Evolutionary conservation across 1,284 basidiomycete genomes (phyloP).

Genomic region (Malassezia brasiliensis): DNA sequence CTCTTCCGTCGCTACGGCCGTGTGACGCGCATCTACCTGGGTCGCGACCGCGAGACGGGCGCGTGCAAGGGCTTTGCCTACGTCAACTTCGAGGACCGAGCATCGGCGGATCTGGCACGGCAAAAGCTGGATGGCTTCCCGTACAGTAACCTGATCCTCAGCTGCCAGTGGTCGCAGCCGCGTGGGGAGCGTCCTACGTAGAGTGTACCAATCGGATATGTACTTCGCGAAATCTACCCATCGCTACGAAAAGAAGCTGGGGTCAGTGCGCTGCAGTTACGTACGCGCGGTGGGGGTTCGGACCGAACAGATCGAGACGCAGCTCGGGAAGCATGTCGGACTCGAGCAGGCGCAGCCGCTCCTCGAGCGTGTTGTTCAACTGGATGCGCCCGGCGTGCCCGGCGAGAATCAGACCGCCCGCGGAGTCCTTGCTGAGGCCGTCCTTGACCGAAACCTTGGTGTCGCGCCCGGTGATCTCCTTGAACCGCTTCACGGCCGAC

Average conservation of each 20-base stretch:
- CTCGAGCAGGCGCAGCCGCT: slow-evolving; percentile 41
- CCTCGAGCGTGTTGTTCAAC: slow-evolving; percentile 46
- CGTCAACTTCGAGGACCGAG: slow-evolving; percentile 79
- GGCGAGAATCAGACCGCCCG: slow-evolving; percentile 36
- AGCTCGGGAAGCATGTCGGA: slow-evolving; percentile 47
- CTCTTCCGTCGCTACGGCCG: slow-evolving; percentile 59
- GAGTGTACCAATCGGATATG: background rate
- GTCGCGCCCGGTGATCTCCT: slow-evolving; percentile 64
- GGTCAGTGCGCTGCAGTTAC: slow-evolving; percentile 9
- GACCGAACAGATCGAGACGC: slow-evolving; percentile 40
- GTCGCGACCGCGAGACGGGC: slow-evolving; percentile 87
- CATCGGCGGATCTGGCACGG: slow-evolving; percentile 74
- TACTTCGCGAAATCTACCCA: no score
- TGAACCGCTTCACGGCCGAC: slow-evolving; percentile 60
- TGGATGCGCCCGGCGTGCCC: slow-evolving; percentile 39
- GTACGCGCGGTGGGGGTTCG: slow-evolving; percentile 45
- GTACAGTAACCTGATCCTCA: slow-evolving; percentile 78
- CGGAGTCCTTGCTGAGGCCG: slow-evolving; percentile 59
- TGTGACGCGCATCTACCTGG: slow-evolving; percentile 86
- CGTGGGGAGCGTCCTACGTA: slow-evolving; percentile 36
- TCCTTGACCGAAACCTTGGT: slow-evolving; percentile 60
- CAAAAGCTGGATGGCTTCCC: slow-evolving; percentile 82
- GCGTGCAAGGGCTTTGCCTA: slow-evolving; percentile 92
- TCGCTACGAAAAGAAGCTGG: slow-evolving; percentile 15
- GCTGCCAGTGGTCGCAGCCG: slow-evolving; percentile 66